phyloP scores from a whole-genome alignment of 352 stramenopile species.

The Phytophthora megakarya region DNA sequence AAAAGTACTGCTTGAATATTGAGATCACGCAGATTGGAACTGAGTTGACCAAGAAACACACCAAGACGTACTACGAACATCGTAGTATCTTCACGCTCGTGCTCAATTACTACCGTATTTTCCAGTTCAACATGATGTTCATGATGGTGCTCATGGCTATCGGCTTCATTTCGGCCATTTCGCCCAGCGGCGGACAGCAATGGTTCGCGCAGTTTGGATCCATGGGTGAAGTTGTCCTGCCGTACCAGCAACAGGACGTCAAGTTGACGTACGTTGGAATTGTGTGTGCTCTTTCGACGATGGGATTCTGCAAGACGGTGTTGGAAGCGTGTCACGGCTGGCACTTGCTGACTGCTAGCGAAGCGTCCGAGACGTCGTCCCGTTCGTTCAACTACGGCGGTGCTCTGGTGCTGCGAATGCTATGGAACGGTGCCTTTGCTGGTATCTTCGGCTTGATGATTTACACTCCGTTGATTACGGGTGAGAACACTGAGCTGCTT shows the following conservation, averaged over 20 bases:
- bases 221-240: conserved; percentile 57
- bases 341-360: conserved; percentile 56
- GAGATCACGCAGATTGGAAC: conserved; percentile 54
- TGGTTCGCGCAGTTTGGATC: conserved; percentile 67
- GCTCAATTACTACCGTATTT: conserved; percentile 81
- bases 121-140: conserved; percentile 85
- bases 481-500: conserved; percentile 47
- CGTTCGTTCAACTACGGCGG: conserved; percentile 65
- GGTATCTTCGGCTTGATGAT: conserved; percentile 70
- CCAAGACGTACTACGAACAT: conserved; percentile 82
- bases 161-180: conserved; percentile 63
- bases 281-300: conserved; percentile 49
- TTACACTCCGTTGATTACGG: conserved; percentile 46
- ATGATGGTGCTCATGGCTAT: conserved; percentile 68
- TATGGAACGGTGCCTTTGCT: conserved; percentile 70
- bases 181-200: conserved; percentile 53
- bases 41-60: conserved; percentile 62
- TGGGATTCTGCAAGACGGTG: conserved; percentile 64
- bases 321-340: conserved; percentile 64
- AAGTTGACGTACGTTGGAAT: conserved; percentile 69
- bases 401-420: conserved; percentile 58
- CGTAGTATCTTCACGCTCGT: conserved; percentile 77
- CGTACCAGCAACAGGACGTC: conserved; percentile 58
- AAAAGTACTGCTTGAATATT: conserved; percentile 65
- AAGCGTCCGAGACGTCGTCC: conserved; percentile 49